phyloP scores from a whole-genome alignment of 768 basidiomycete genomes.

The Russula sp. region DNA sequence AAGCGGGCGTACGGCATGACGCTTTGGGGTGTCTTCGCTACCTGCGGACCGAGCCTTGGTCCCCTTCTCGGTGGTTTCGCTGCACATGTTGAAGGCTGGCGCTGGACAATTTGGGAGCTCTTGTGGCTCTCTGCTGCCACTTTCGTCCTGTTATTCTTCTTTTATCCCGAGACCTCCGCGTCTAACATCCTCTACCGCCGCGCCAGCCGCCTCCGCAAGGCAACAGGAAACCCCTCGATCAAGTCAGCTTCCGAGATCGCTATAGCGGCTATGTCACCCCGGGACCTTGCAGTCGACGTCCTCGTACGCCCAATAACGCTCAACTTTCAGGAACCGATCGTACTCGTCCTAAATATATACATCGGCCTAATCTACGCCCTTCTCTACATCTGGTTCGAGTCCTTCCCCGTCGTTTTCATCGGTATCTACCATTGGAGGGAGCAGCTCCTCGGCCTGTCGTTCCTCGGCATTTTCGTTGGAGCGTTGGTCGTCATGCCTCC shows the following conservation, averaged over 20 bases:
- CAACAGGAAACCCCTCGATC: slow-evolving; percentile 29
- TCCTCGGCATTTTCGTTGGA: slow-evolving; percentile 26
- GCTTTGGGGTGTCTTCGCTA: slow-evolving; percentile 29
- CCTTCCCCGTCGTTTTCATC: slow-evolving; percentile 33
- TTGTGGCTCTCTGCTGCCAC: slow-evolving; percentile 31
- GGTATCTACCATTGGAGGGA: slow-evolving; percentile 33
- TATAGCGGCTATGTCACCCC: slow-evolving; percentile 19
- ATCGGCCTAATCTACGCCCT: slow-evolving; percentile 32
- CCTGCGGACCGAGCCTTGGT: slow-evolving; percentile 30
- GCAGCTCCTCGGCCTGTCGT: slow-evolving; percentile 31
- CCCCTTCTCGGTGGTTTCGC: slow-evolving; percentile 34
- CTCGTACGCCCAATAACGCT: slow-evolving; percentile 32
- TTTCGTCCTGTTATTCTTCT: slow-evolving; percentile 29
- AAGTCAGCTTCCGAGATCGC: slow-evolving; percentile 29
- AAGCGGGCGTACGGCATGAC: slow-evolving; percentile 29
- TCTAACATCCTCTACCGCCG: slow-evolving; percentile 31
- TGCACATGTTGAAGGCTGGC: slow-evolving; percentile 31
- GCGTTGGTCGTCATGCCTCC: slow-evolving; percentile 12
- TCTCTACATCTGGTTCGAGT: slow-evolving; percentile 34
- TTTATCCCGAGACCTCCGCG: slow-evolving; percentile 31
- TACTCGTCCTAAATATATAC: slow-evolving; percentile 31
- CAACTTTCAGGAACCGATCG: slow-evolving; percentile 30
- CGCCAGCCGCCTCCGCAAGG: slow-evolving; percentile 30
- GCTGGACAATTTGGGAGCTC: slow-evolving; percentile 34
- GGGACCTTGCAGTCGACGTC: slow-evolving; percentile 26